phyloP scores from a whole-genome alignment of 805 yeast species.

The Starmerella apis region DNA sequence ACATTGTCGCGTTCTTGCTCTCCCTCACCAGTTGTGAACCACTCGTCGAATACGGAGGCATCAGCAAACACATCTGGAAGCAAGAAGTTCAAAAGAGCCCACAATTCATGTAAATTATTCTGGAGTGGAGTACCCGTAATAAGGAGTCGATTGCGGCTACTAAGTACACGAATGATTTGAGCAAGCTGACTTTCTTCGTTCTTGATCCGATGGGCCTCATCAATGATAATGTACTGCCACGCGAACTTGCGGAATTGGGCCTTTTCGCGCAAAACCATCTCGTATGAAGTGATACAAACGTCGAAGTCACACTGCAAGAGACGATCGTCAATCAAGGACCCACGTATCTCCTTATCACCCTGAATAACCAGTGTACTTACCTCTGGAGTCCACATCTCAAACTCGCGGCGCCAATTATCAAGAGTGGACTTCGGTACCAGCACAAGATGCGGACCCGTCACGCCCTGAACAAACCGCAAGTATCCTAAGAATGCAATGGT shows the following conservation, averaged over 20 bases:
- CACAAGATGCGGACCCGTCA: conserved; percentile 83
- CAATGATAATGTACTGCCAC: conserved; percentile 91
- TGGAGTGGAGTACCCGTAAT: conserved; percentile 96
- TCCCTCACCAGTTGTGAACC: conserved; percentile 44
- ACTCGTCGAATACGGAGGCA: conserved; percentile 76
- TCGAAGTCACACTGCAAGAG: conserved; percentile 72
- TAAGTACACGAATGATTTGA: conserved; percentile 81
- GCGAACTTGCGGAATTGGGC: conserved; percentile 64
- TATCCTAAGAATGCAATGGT: conserved; percentile 88
- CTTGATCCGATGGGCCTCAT: conserved; percentile 94
- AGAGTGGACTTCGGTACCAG: conserved; percentile 93
- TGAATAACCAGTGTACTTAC: conserved; percentile 76
- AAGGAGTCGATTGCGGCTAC: conserved; percentile 70
- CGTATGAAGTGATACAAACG: conserved; percentile 82
- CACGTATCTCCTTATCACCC: conserved; percentile 79
- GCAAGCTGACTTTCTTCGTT: conserved; percentile 88
- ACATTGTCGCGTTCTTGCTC: conserved; percentile 65
- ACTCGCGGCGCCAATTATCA: conserved; percentile 94
- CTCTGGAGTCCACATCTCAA: conserved; percentile 91
- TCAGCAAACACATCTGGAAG: conserved; percentile 94
- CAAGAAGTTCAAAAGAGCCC: conserved; percentile 87
- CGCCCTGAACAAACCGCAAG: conserved; percentile 60
- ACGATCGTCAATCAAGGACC: conserved; percentile 45
- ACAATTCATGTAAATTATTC: conserved; percentile 85
- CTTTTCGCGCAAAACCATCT: conserved; percentile 86